Base-by-base conservation (phyloP, 805 yeast genomes). In the Blastobotrys americana region DNA sequence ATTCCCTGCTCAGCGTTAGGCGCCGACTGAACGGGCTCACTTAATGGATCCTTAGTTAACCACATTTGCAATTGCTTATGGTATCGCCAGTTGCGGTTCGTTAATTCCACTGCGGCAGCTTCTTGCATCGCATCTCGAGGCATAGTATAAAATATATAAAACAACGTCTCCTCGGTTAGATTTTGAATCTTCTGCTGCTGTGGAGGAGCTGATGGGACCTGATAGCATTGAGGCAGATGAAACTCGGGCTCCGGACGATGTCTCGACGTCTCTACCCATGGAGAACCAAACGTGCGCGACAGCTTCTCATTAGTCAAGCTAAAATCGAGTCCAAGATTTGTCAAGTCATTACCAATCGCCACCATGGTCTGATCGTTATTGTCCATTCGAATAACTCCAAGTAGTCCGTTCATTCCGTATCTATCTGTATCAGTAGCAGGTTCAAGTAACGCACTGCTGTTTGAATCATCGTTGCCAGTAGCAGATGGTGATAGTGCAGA, bases 41-140 rank as follows among this genome's bases (percentile, higher is more conserved):
- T 80, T 55, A 78, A 77, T 22, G 95, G 84, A 57, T 88, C 96
- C 64, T 93, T 93, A 9, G 98, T 93, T 47, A 93, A 69, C 98
- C 98, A 93, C 42, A 93, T 88, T 67, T 89, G 94, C 45, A 93
- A 74, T 49, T 87, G 95, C 66, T 88, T 90, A 66, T 93, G 98
- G 59, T 85, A 93, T 54, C 97, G 76, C 99, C 99, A 93, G 66
- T 90, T 93, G 56, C 98, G 74, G 50, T 80, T 80, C 56, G 87
- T 86, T 54, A 93, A 74, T 63, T 90, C 97, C 47, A 90, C 72
- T 4, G 97, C 94, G 3, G 95, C 94, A 45, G 88, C 76, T 61
- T 93, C 98, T 64, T 93, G 99, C 61, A 90, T 70, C 3, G 87
- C 79, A 60, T 93, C 97, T 44, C 87, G 80, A 3, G 98, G 96